Evolutionary conservation across 2,329 filamentous ascomycete genomes (phyloP), one percentile per base, ranked within the genome.

Genomic region (Hymenoscyphus occultus): DNA sequence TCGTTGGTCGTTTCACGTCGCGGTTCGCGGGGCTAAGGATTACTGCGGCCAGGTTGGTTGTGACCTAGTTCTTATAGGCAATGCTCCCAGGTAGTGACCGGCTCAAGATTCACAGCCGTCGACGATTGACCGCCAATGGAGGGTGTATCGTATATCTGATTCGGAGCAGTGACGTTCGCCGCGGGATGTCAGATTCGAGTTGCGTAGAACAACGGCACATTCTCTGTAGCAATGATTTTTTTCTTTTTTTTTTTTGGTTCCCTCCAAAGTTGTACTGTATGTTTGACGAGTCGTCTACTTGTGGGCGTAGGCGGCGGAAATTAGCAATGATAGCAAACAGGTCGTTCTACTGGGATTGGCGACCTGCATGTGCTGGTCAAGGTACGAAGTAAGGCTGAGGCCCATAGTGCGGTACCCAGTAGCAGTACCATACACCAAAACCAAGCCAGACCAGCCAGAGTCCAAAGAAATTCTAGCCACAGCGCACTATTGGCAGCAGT

Each of bases 301-400:
- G 48, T 54, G 48, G 48, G 48, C 48, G 48, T 54, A 19, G 48
- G 48, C 48, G 48, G 19, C 48, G 48, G 68, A 73, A 72, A 72
- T 72, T 72, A 66, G 70, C 67, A 71, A 71, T 70, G 67, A 67
- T 62, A 69, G 66, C 71, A 72, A 73, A 72, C 71, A 72, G 70
- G 65, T 63, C 64, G 56, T 59, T 61, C 64, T 51, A 60, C 69
- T 63, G 66, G 69, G 69, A 72, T 72, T 65, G 69, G 70, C 68
- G 71, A 71, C 68, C 63, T 71, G 70, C 71, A 71, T 70, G 48
- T 56, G 56, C 56, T 62, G 56, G 31, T 54, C 22, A 45, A 45
- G 14, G 42, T 16, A 35, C 16, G 12, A 57, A 14, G 64, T 70
- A 74, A 72, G 72, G 71, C 71, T 73, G 71, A 74, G 48, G 48